phyloP scores from a whole-genome alignment of 108 stramenopile genomes.

The Skeletonema marinoi region DNA sequence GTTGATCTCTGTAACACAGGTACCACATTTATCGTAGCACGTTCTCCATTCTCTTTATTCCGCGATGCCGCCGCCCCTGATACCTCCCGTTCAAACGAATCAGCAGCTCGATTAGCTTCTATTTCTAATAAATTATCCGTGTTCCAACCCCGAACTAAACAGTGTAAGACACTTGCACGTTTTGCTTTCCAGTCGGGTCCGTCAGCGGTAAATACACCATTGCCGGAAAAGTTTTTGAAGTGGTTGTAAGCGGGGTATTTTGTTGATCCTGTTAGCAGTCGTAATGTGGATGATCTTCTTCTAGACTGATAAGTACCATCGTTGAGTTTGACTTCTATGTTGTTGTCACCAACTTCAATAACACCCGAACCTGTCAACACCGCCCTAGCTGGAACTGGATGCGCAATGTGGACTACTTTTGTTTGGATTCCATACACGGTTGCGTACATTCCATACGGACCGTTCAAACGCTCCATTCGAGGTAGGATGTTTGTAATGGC shows the following conservation, averaged over 20 bases:
- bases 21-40: conserved; percentile 57
- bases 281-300: conserved; percentile 12
- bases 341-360: neutral
- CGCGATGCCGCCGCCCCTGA: neutral
- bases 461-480: conserved; percentile 82
- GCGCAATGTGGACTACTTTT: conserved; percentile 87
- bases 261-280: conserved; percentile 58
- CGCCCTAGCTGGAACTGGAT: conserved; percentile 81
- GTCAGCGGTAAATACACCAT: conserved; percentile 92
- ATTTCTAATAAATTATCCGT: conserved; percentile 45
- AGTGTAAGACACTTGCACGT: conserved; percentile 83
- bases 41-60: conserved; percentile 1
- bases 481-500: conserved; percentile 85
- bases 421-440: conserved; percentile 89
- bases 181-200: conserved; percentile 91
- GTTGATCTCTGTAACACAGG: conserved; percentile 76
- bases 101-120: conserved; percentile 69
- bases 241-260: conserved; percentile 93
- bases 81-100: conserved; percentile 46
- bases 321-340: neutral
- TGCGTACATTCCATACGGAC: conserved; percentile 93
- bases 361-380: conserved; percentile 49
- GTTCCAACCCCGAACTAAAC: conserved; percentile 42
- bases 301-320: neutral
- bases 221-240: conserved; percentile 89